These are phyloP conservation scores for Marsdenia floribunda DNA, from an alignment of 257 asterid species.

Conservation along the genomic window DNA sequence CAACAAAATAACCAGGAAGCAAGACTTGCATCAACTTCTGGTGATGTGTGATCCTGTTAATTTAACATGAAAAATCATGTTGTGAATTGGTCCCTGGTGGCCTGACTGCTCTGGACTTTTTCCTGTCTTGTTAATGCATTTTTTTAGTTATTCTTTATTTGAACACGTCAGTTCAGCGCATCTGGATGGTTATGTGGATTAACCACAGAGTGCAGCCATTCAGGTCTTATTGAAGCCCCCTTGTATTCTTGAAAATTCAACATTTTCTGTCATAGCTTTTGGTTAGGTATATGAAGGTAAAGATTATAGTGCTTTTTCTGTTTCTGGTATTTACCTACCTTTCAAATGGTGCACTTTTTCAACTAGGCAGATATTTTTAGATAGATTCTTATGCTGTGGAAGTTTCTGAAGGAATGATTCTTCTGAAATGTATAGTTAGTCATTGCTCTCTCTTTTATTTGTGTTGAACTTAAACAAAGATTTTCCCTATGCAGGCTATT, in stretches of 20 bases:
- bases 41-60: neutral
- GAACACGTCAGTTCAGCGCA: neutral
- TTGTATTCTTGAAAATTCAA: neutral
- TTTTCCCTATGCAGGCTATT: slow-evolving; percentile 59
- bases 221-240: neutral
- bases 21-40: neutral
- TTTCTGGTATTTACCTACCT: neutral
- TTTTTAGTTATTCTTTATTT: neutral
- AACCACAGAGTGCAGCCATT: neutral
- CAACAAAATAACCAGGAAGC: neutral
- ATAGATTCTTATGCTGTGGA: neutral
- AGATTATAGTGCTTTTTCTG: neutral
- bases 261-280: neutral
- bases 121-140: neutral
- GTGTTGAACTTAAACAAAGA: slow-evolving; percentile 6
- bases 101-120: neutral
- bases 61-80: neutral
- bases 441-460: slow-evolving; percentile 15
- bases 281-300: neutral
- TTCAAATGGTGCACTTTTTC: neutral
- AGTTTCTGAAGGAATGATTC: neutral
- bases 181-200: neutral
- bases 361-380: neutral
- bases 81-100: neutral
- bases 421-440: slow-evolving; percentile 12